phyloP scores from a whole-genome alignment of 148 eudicot genomes.

The Tetragonia tetragonoides region DNA sequence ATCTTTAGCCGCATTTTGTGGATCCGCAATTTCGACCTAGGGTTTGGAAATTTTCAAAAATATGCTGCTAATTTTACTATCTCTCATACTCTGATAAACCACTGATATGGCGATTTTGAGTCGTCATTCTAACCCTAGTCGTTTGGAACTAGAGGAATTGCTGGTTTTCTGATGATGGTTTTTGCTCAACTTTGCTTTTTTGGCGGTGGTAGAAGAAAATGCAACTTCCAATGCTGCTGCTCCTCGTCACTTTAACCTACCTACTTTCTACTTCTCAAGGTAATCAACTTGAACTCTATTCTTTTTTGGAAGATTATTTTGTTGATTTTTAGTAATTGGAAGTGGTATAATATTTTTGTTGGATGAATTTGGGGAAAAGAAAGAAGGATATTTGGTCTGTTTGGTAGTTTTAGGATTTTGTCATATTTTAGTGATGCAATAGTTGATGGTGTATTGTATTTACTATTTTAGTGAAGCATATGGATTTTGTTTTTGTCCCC shows the following conservation, averaged over 20 bases:
- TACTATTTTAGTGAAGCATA: not conserved
- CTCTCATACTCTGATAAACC: not conserved
- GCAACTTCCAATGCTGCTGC: conserved; percentile 22
- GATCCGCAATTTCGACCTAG: conserved; percentile 16
- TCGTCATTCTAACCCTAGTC: not conserved
- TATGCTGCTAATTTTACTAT: not conserved
- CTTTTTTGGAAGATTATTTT: not conserved
- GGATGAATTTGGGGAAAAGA: not conserved
- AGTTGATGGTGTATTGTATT: no score
- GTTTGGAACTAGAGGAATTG: not conserved
- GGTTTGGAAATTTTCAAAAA: not conserved
- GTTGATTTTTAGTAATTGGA: not conserved
- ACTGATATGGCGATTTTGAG: conserved; percentile 8
- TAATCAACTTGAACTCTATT: no score
- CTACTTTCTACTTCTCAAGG: conserved; percentile 15
- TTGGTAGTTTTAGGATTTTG: no score
- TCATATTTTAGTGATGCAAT: no score
- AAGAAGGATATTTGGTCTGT: not conserved
- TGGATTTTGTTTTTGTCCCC: no score
- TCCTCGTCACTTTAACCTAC: conserved; percentile 4
- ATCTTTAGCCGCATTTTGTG: conserved; percentile 17
- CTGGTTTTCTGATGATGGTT: conserved; percentile 5
- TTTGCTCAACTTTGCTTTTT: not conserved
- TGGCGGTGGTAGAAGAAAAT: conserved; percentile 11
- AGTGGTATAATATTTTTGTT: not conserved